Base-by-base conservation (phyloP, 2,329 filamentous ascomycete genomes). In the Trichoderma gracile region DNA sequence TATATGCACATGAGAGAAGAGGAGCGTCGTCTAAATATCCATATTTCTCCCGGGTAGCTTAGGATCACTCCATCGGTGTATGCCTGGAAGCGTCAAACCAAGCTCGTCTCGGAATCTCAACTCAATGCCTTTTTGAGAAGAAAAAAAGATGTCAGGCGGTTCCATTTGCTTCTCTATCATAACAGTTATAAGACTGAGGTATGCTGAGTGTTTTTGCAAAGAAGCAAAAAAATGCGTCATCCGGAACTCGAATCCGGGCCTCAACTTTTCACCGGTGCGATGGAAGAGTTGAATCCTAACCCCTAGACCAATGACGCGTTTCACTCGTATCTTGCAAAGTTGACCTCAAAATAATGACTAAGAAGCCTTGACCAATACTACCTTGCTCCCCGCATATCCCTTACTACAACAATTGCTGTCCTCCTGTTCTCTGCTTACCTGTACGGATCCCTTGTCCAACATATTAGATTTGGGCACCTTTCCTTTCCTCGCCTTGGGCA, bases 231-330 rank as follows among this genome's bases (percentile, higher is more conserved):
- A 52, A 50, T 64, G 61, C 61, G 61, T 64, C 61, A 64, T 64
- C 61, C 61, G 61, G 61, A 64, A 64, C 61, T 64, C 61, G 61
- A 64, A 64, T 64, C 61, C 61, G 61, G 61, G 61, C 61, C 61
- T 64, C 61, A 64, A 64, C 61, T 64, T 64, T 64, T 64, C 61
- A 56, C 43, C 53, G 2, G 30, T 43, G 14, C 3, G 50, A 63
- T 63, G 61, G 61, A 63, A 63, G 61, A 63, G 61, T 63, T 63
- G 61, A 63, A 63, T 63, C 61, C 61, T 63, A 63, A 63, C 61
- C 61, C 61, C 61, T 63, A 63, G 61, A 63, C 61, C 61, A 63
- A 63, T 63, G 61, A 63, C 61, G 61, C 61, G 33, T 21, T 57
- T 9, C n/a, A 14, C 12, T 33, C 33, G 33, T 19, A 14, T 23